Conservation (phyloP, 2,329 filamentous ascomycete species). For the Apiospora malaysiana region DNA sequence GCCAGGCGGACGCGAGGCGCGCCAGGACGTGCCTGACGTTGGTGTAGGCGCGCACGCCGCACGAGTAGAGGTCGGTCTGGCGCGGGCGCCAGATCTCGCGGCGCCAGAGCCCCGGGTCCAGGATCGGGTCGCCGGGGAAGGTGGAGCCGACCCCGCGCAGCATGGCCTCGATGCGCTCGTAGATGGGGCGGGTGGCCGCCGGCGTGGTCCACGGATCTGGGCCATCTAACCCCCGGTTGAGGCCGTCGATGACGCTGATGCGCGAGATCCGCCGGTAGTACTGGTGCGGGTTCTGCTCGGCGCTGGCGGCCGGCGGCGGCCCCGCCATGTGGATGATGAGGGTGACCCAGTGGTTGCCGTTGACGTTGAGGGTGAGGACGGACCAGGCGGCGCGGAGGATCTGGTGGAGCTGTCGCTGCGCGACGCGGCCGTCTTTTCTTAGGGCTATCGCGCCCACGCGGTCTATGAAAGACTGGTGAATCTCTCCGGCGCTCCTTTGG, state of each 20-base stretch:
- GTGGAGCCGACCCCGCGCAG: neutral
- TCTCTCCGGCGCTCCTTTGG: neutral
- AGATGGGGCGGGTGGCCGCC: no score
- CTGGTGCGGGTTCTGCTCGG: neutral
- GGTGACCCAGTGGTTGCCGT: neutral
- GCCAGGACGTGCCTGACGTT: neutral
- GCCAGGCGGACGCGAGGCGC: neutral
- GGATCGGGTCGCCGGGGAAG: neutral
- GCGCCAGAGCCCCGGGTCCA: neutral
- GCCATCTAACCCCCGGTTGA: no score
- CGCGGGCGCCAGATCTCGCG: neutral
- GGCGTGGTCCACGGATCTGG: no score
- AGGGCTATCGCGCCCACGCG: neutral
- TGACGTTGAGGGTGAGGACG: neutral
- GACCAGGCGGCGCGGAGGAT: neutral
- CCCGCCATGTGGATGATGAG: neutral
- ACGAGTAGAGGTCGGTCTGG: neutral
- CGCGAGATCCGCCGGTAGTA: neutral
- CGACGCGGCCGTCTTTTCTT: no score
- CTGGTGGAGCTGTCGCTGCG: neutral
- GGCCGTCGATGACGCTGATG: neutral
- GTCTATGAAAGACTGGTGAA: neutral
- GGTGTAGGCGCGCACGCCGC: slow-evolving; percentile 7
- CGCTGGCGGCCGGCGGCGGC: neutral
- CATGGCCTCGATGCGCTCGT: neutral